Percentiles rank a stretch among this genome's conserved stretches.
These are phyloP conservation scores for Cryptococcus sp. DNA, from an alignment of 1,284 basidiomycete genomes.

Conservation along the genomic window DNA sequence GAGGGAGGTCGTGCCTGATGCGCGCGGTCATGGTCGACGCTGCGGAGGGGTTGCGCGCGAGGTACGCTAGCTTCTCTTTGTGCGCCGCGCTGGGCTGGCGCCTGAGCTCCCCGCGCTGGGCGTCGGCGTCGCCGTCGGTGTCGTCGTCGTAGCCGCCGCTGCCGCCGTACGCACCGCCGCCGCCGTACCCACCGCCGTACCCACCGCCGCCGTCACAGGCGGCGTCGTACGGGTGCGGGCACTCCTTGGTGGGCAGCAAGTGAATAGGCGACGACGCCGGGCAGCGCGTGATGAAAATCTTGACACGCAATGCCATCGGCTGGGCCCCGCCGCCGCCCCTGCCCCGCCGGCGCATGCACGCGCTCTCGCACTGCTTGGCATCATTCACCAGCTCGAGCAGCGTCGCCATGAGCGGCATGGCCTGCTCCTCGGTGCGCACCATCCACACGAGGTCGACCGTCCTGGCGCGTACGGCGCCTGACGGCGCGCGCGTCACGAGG, in stretches of 20 bases:
- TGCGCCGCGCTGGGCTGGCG: conserved; percentile 16
- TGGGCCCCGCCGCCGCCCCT: conserved; percentile 16
- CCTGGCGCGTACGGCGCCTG: conserved; percentile 37
- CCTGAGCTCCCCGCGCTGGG: neutral
- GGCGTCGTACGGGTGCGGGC: neutral
- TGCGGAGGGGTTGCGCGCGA: conserved; percentile 23
- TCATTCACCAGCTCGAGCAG: conserved; percentile 36
- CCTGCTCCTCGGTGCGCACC: conserved; percentile 35
- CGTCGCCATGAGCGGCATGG: conserved; percentile 34
- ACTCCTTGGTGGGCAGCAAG: conserved; percentile 19
- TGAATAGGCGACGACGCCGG: conserved; percentile 34
- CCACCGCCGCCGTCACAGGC: no score
- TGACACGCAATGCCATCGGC: conserved; percentile 35
- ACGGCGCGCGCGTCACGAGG: conserved; percentile 33
- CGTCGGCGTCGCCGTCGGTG: neutral
- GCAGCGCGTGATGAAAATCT: conserved; percentile 40
- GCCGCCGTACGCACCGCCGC: no score
- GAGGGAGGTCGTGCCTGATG: conserved; percentile 9
- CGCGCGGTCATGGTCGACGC: conserved; percentile 13
- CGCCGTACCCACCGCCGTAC: no score
- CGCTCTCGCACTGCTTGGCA: conserved; percentile 30
- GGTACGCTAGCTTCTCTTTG: conserved; percentile 27
- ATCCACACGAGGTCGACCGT: conserved; percentile 51
- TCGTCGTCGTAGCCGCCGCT: neutral
- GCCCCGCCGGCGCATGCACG: conserved; percentile 23